Conservation (phyloP, 2,329 filamentous ascomycete genomes). For the Colletotrichum sojae region DNA sequence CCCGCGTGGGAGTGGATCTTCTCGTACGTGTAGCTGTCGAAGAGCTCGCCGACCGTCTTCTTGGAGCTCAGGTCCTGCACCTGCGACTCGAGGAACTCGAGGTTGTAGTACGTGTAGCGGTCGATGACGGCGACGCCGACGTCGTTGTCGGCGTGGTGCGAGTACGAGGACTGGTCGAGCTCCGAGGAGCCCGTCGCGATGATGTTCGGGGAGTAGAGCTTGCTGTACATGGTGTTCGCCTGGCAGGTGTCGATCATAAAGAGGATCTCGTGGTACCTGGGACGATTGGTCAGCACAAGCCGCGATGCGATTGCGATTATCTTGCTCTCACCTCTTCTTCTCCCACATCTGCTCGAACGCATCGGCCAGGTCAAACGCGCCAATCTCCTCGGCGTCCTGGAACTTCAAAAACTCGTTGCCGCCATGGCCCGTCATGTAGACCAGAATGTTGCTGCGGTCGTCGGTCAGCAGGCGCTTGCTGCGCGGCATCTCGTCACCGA, state of each 20-base stretch:
- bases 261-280: conserved; percentile 92
- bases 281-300: neutral
- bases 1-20: conserved; percentile 96
- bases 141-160: conserved; percentile 97
- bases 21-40: conserved; percentile 94
- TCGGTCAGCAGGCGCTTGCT: conserved; percentile 96
- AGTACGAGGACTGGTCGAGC: conserved; percentile 96
- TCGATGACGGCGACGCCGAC: conserved; percentile 98
- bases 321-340: conserved; percentile 81
- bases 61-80: conserved; percentile 89
- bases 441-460: conserved; percentile 94
- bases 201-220: conserved; percentile 98
- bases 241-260: conserved; percentile 99
- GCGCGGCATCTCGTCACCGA: conserved; percentile 93
- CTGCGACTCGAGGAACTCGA: conserved; percentile 94
- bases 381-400: conserved; percentile 97
- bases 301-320: neutral
- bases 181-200: conserved; percentile 97
- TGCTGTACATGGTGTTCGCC: conserved; percentile 99
- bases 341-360: conserved; percentile 99
- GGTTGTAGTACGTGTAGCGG: conserved; percentile 97
- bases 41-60: conserved; percentile 91
- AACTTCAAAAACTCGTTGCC: conserved; percentile 99
- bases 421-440: conserved; percentile 99
- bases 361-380: conserved; percentile 94